Evolutionary conservation across 1,284 basidiomycete species (phyloP), one percentile per base, ranked within the genome.

Genomic region (Microbotryum scabiosae): DNA sequence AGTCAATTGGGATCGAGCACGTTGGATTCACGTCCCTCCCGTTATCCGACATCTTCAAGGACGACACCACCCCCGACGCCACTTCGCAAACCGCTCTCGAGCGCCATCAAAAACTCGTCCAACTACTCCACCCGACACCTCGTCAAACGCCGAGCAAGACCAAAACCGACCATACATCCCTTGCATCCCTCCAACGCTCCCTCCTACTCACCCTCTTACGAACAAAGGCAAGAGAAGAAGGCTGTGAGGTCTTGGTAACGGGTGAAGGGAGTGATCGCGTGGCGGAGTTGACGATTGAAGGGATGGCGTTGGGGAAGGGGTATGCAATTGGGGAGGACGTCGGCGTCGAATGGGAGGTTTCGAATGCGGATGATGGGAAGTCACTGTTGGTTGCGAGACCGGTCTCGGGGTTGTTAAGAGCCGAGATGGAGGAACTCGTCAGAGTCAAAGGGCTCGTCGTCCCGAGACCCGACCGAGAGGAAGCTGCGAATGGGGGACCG

Each of bases 241-340:
- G 10, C 14, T 41, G 36, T 25, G 53, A 56, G 2, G 20, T 63
- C n/a, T 50, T 68, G 4, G 44, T 68, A 1, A 47, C 60, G 20
- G 67, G 62, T 8, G 60, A 62, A 14, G 62, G 55, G 9, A 56
- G 54, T 14, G 66, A 62, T 5, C 45, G 67, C 1, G 25, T 66
- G 12, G 69, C 66, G 2, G 48, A 62, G 36, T 46, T 52, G 18
- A 61, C 51, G 1, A 56, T 70, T 14, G 4, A 14, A 0, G 51
- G 51, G 1, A 70, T 68, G 58, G 49, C 57, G 8, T 36, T 48
- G 3, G 68, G 68, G 0, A 14, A 61, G 1, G 68, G 68, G 0
- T 58, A 10, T 18, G n/a, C 28, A 4, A 36, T 60, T 5, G 68
- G 68, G 1, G 68, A 70, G 56, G 65, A 65, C 5, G 55, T 63